A percentile compares a stretch with the other conserved stretches of the same genome.
Evolutionary conservation across 225 moss, liverwort and hornwort genomes (phyloP).

Genomic region (Takakia lepidozioides): DNA sequence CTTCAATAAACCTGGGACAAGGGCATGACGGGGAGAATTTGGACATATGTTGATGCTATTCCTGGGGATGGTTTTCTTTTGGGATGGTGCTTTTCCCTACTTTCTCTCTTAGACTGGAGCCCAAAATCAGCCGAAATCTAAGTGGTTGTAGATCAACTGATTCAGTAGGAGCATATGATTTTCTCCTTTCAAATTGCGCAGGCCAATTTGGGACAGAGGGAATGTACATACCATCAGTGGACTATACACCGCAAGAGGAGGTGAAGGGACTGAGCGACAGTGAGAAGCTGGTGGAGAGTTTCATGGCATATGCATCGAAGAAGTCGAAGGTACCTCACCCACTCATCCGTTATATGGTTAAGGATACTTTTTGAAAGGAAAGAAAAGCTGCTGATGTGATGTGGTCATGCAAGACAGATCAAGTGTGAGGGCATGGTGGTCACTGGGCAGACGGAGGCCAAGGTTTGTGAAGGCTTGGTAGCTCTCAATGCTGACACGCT

Average conservation of each 20-base stretch:
- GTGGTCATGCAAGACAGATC: slow-evolving; percentile 35
- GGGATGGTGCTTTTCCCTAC: too few relatives aligned
- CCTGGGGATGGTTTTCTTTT: background rate
- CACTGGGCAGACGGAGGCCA: slow-evolving; percentile 66
- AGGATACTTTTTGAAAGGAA: too few relatives aligned
- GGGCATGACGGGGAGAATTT: too few relatives aligned
- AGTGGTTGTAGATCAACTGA: too few relatives aligned
- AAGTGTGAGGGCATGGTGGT: slow-evolving; percentile 91
- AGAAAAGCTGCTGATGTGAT: background rate
- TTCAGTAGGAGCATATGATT: too few relatives aligned
- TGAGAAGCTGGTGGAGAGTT: slow-evolving; percentile 79
- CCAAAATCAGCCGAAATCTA: too few relatives aligned
- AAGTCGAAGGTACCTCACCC: slow-evolving; percentile 41
- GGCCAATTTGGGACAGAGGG: slow-evolving; percentile 95
- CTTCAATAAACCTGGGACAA: too few relatives aligned
- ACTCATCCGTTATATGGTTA: too few relatives aligned
- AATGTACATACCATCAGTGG: slow-evolving; percentile 51
- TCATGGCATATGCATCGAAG: slow-evolving; percentile 59
- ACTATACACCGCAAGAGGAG: slow-evolving; percentile 44
- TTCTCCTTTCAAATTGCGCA: slow-evolving; percentile 6
- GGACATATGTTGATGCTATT: background rate
- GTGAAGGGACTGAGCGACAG: slow-evolving; percentile 80
- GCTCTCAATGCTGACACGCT: slow-evolving; percentile 82
- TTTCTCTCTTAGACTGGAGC: background rate
- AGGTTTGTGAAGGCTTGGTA: slow-evolving; percentile 73